Base-by-base conservation (phyloP, 177 flowering plant species). In the Vitis hybrid region DNA sequence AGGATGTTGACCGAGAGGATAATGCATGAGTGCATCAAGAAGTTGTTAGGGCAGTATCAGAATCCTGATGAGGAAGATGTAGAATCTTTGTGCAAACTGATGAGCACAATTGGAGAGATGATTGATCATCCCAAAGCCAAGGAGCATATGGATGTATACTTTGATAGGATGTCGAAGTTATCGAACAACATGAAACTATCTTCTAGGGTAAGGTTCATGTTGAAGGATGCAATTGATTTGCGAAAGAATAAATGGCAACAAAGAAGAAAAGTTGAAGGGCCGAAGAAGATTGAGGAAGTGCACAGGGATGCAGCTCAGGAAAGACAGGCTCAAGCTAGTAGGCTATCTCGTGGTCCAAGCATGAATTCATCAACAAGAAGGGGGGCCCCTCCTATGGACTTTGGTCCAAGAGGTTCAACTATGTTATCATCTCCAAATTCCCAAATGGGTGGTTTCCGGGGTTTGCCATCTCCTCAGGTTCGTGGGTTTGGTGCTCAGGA, bases 41-140 rank as follows among this genome's bases (percentile, higher is more conserved):
- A 90, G 76, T 77, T 94, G 81, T 77, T 93, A 73, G 91, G 97
- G 75, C 87, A 87, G 64, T 46, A 79, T 80, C 83, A 88, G 77
- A 86, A 77, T 77, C 97, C 94, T n/a, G 96, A 91, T 50, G 99
- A 93, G 77, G 99, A 95, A 74, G 91, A 93, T 75, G 52, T 93
- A 67, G 99, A 95, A 82, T 89, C 99, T 51, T 78, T 91, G 77
- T 95, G 99, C 86, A 95, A 90, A 78, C 78, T 96, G 69, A 89
- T 96, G 99, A 95, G 97, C 76, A 96, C 99, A 35, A 96, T 93
- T 46, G 99, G 98, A 1, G 97, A 89, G 78, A 90, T 90, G 85
- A 90, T 93, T 61, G 98, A 96, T 70, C 97, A 86, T 67, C 79
- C 88, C 14, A 87, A 75, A 77, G 97, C 95, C 15, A 91, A 90